Conservation (phyloP, 2,329 filamentous ascomycete species). For the Xylaria sp. region DNA sequence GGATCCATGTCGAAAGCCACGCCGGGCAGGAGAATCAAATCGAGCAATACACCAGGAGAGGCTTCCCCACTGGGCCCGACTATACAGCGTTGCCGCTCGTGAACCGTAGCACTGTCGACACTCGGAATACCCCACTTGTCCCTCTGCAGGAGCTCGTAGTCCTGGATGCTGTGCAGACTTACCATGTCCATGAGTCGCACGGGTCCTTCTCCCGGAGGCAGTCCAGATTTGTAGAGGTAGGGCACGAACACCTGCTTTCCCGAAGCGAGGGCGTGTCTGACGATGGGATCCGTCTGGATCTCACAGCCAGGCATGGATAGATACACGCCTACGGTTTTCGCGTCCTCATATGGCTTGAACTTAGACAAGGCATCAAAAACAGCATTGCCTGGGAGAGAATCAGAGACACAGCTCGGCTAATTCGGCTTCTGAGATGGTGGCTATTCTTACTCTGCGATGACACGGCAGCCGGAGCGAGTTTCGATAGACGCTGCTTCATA, state of each 20-base stretch:
- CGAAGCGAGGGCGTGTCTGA: slow-evolving; percentile 67
- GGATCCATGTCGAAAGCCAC: slow-evolving; percentile 76
- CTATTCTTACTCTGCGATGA: slow-evolving; percentile 61
- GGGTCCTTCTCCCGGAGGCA: slow-evolving; percentile 49
- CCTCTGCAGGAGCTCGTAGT: slow-evolving; percentile 69
- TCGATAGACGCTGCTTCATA: slow-evolving; percentile 62
- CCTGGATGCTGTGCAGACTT: slow-evolving; percentile 62
- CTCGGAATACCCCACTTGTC: slow-evolving; percentile 97
- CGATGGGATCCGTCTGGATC: slow-evolving; percentile 76
- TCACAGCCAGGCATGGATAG: slow-evolving; percentile 88
- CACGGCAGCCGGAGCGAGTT: slow-evolving; percentile 57
- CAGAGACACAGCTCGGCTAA: slow-evolving; percentile 2
- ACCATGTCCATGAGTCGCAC: slow-evolving; percentile 89
- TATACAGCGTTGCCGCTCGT: slow-evolving; percentile 65
- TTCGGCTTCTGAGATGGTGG: background rate
- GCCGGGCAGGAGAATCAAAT: slow-evolving; percentile 86
- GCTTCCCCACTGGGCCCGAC: slow-evolving; percentile 49
- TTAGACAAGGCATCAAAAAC: slow-evolving; percentile 61
- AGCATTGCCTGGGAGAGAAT: slow-evolving; percentile 47
- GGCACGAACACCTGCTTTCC: slow-evolving; percentile 90
- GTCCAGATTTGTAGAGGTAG: slow-evolving; percentile 65
- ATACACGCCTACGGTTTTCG: slow-evolving; percentile 75
- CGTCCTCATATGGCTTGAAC: slow-evolving; percentile 69
- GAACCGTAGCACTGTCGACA: slow-evolving; percentile 60
- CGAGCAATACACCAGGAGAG: slow-evolving; percentile 52